Evolutionary conservation across 768 basidiomycete species (phyloP), one percentile per base, ranked within the genome.

Genomic region (Pisolithus microcarpus): DNA sequence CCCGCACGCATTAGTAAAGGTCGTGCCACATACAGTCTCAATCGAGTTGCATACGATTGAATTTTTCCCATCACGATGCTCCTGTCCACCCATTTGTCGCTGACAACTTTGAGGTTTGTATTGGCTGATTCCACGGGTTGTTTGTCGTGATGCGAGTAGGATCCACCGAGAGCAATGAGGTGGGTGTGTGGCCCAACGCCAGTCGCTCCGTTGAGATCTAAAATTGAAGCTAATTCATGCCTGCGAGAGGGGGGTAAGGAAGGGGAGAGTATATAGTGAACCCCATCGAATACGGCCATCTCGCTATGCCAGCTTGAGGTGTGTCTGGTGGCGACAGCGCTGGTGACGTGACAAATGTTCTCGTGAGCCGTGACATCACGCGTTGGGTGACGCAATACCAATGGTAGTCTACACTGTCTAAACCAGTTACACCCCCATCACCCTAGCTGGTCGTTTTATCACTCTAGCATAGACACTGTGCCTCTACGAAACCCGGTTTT

Each of bases 21-120:
- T 38, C 18, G 39, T 34, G 38, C 43, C 15, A 37, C 23, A 55
- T 15, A 37, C 7, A 31, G 28, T 7, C 31, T 21, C 39, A 8
- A 9, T n/a, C n/a, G 9, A n/a, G 18, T 15, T 23, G 69, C 82
- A 42, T 52, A 84, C 78, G 74, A 70, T 58, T 87, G 84, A 5
- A 73, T 51, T 55, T 77, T 76, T 2, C 77, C 80, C 4, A 85
- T 66, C 8, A 83, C 62, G 19, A 82, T 59, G 4, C 80, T 81
- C 28, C 84, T 75, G 46, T 87, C 82, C 0, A 89, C 81, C 88
- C 90, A 92, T 31, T 69, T 66, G 30, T 82, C 80, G 65, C 80
- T 56, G 36, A 61, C 54, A 51, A 52, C 48, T 48, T 56, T 58
- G 44, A 52, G 38, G 73, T 52, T 67, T 4, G 76, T 74, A 28